Conservation (phyloP, 2,329 filamentous ascomycete genomes). For the Pseudopithomyces maydicus region DNA sequence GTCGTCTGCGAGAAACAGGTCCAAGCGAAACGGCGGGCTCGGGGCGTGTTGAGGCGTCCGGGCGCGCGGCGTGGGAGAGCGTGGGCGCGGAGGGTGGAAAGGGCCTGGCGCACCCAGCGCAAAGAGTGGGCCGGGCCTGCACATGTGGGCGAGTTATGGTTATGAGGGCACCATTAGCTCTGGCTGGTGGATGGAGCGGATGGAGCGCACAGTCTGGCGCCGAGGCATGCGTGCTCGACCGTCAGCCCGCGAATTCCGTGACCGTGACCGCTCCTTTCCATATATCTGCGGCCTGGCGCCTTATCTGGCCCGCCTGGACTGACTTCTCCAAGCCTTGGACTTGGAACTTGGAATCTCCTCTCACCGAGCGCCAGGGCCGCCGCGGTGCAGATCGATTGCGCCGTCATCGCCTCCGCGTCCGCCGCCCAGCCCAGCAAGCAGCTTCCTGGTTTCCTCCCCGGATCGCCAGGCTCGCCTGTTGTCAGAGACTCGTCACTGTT, state of each 20-base stretch:
- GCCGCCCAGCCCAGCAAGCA: neutral
- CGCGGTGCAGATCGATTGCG: neutral
- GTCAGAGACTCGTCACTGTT: neutral
- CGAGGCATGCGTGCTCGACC: neutral
- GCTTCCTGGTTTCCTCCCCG: constrained; percentile 3
- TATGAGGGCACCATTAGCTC: constrained; percentile 2
- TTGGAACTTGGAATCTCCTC: too few species aligned
- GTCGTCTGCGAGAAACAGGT: neutral
- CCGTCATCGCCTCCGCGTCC: neutral
- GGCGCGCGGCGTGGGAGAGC: too few species aligned
- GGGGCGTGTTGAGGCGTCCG: too few species aligned
- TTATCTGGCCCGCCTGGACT: neutral
- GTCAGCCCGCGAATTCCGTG: constrained; percentile 5
- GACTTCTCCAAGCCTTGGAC: too few species aligned
- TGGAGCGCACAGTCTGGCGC: neutral
- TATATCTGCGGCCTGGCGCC: constrained; percentile 2
- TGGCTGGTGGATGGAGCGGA: too few species aligned
- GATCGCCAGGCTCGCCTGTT: constrained; percentile 1
- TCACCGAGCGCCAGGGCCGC: neutral
- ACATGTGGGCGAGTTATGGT: too few species aligned
- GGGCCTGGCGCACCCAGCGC: too few species aligned
- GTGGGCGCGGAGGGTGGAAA: too few species aligned
- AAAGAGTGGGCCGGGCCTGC: neutral
- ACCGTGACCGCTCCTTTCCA: constrained; percentile 4
- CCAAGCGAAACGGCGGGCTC: too few species aligned